Conservation (phyloP, 2,329 filamentous ascomycete genomes). For the Capronia americana region DNA sequence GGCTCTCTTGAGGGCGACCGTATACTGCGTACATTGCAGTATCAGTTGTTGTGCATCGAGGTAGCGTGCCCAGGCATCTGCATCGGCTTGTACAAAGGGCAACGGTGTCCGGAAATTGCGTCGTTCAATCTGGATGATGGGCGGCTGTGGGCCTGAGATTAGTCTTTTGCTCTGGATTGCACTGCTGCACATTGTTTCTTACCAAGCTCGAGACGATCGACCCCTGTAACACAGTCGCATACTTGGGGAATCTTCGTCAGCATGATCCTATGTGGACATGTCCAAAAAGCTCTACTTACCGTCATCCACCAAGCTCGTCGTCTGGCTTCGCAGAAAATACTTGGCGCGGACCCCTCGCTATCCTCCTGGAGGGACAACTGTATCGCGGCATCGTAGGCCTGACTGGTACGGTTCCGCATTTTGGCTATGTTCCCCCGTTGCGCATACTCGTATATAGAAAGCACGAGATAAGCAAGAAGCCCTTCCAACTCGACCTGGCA, state of each 20-base stretch:
- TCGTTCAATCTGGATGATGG: slow-evolving; percentile 22
- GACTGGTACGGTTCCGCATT: slow-evolving; percentile 27
- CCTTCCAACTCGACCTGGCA: slow-evolving; percentile 18
- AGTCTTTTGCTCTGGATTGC: too few relatives aligned
- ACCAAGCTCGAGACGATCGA: slow-evolving; percentile 21
- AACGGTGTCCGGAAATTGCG: slow-evolving; percentile 17
- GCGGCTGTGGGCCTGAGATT: background rate
- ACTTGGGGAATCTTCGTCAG: slow-evolving; percentile 4
- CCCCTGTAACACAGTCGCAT: slow-evolving; percentile 17
- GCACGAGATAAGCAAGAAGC: slow-evolving; percentile 13
- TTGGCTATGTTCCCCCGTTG: slow-evolving; percentile 26
- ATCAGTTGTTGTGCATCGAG: slow-evolving; percentile 26
- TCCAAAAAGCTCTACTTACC: slow-evolving; percentile 1
- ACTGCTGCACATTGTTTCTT: background rate
- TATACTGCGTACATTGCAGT: slow-evolving; percentile 22
- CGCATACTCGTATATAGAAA: slow-evolving; percentile 26
- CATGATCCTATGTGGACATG: background rate
- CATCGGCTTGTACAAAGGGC: slow-evolving; percentile 4
- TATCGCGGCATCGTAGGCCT: slow-evolving; percentile 26
- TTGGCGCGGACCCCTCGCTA: slow-evolving; percentile 1
- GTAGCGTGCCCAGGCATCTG: slow-evolving; percentile 21
- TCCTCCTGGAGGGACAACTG: slow-evolving; percentile 20
- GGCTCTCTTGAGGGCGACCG: slow-evolving; percentile 22
- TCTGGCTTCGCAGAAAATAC: slow-evolving; percentile 19
- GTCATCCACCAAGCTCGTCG: slow-evolving; percentile 29